These are phyloP conservation scores for Cryphonectria carpinicola DNA, from an alignment of 2,329 filamentous ascomycete genomes.

Conservation along the genomic window DNA sequence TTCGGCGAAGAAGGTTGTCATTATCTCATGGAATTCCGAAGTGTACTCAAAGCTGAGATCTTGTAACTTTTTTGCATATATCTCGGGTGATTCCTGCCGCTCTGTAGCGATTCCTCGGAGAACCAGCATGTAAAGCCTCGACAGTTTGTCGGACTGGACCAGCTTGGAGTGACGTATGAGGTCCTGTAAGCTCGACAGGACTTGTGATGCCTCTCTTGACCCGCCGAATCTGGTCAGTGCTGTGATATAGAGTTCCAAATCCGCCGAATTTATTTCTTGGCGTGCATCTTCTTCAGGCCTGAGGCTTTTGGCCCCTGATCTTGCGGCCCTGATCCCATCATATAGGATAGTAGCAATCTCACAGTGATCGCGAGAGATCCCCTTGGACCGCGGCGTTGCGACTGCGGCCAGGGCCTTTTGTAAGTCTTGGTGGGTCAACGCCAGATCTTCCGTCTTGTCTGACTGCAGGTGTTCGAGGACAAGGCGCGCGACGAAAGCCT, in stretches of 20 bases:
- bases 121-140: constrained; percentile 52
- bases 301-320: background rate
- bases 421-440: constrained; percentile 47
- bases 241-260: constrained; percentile 43
- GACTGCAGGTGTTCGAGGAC: constrained; percentile 60
- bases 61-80: constrained; percentile 58
- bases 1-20: constrained; percentile 66
- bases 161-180: constrained; percentile 30
- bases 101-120: constrained; percentile 63
- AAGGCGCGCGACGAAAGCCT: constrained; percentile 63
- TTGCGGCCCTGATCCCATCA: constrained; percentile 36
- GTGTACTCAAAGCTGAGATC: constrained; percentile 50
- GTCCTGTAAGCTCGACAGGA: constrained; percentile 39
- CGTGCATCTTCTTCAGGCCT: constrained; percentile 3
- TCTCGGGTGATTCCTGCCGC: constrained; percentile 61
- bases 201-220: constrained; percentile 55
- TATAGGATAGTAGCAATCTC: constrained; percentile 52
- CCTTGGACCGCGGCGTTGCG: constrained; percentile 44
- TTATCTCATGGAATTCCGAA: constrained; percentile 51
- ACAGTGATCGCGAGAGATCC: constrained; percentile 50
- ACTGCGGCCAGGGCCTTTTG: constrained; percentile 51
- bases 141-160: constrained; percentile 30
- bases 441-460: constrained; percentile 54
- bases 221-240: constrained; percentile 59
- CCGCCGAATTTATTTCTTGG: constrained; percentile 32